phyloP scores from a whole-genome alignment of 208 protist genomes.

The Trypanosoma grayi region DNA sequence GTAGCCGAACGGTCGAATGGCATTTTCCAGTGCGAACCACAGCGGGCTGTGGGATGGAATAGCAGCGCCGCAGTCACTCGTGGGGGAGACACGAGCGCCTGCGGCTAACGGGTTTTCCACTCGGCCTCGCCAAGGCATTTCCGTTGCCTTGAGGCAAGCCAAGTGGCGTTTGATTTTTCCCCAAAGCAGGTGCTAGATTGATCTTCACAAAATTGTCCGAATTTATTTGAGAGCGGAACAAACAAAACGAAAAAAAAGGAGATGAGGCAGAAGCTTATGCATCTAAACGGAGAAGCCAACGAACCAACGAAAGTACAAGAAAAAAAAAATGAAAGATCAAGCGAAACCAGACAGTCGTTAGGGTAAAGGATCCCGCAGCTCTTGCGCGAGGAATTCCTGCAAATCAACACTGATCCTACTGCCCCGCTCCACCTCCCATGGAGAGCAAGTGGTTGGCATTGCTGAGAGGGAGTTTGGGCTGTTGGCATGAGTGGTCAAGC shows the following conservation, averaged over 20 bases:
- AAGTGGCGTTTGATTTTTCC: not conserved
- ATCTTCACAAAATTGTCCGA: not conserved
- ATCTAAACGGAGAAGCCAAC: not conserved
- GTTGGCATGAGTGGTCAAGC: not conserved
- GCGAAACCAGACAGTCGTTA: not conserved
- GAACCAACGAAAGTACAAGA: constrained; percentile 1
- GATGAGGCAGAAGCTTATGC: not conserved
- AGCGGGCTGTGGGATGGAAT: not conserved
- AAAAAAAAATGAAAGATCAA: constrained; percentile 6
- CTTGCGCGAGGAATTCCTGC: constrained; percentile 15
- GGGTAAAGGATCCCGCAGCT: constrained; percentile 4
- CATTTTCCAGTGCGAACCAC: not conserved
- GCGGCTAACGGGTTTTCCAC: not conserved
- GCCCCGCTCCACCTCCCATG: not conserved
- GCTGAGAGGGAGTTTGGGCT: not conserved
- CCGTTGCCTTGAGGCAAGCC: not conserved
- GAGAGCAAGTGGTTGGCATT: not conserved
- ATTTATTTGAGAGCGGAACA: constrained; percentile 1
- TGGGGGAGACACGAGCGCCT: no score
- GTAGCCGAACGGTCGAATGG: constrained; percentile 14
- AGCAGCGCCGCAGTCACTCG: no score
- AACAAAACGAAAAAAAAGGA: constrained; percentile 5
- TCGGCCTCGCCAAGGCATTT: not conserved
- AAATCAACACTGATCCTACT: not conserved
- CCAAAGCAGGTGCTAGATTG: no score